Evolutionary conservation across 495 filamentous ascomycete genomes (phyloP), one percentile per base, ranked within the genome.

Genomic region (Penicillium angulare): DNA sequence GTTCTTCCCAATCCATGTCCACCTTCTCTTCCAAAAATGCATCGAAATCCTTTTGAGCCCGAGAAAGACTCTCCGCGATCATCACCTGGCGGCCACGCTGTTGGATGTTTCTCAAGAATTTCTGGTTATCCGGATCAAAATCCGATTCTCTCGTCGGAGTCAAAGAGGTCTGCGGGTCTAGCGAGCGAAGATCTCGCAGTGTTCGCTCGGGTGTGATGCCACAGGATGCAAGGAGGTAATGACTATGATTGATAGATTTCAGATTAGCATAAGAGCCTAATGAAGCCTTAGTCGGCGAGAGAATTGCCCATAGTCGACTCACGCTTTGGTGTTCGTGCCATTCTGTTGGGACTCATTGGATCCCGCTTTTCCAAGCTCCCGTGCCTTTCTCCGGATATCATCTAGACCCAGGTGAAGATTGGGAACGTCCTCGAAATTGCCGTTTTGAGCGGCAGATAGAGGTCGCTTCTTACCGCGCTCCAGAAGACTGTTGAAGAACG

Each of bases 1-100:
- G 93, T 5, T 86, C 83, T 47, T 97, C 90, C 92, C 92, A 97
- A 66, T 97, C 89, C 75, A 93, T 85, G 7, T 89, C 89, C 6
- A 97, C 86, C 61, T 93, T 92, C 55, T 95, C 91, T 63, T 97
- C 93, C 36, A 99, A 72, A 65, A 95, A 97, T 32, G 79, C 67
- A 63, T 99, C 90, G 56, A 99, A 97, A 61, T 97, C 92, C 15
- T 82, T 83, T 33, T 90, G 85, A 12, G 90, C 89, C 47, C 91
- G 83, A 56, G 90, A 82, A 53, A 96, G 77, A 17, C 90, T 88
- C 57, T 97, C 90, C 16, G 86, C 79, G 48, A 97, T 89, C 81
- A 96, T 92, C 58, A 86, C 90, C 47, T 95, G 76, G 3, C 92
- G 92, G 24, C 90, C 92, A 67, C 95, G 91, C 40, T 90, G 86